A percentile compares a stretch with the other conserved stretches of the same genome.
Evolutionary conservation across 305 asterid species (phyloP).

Genomic region (Fraxinus velutina): DNA sequence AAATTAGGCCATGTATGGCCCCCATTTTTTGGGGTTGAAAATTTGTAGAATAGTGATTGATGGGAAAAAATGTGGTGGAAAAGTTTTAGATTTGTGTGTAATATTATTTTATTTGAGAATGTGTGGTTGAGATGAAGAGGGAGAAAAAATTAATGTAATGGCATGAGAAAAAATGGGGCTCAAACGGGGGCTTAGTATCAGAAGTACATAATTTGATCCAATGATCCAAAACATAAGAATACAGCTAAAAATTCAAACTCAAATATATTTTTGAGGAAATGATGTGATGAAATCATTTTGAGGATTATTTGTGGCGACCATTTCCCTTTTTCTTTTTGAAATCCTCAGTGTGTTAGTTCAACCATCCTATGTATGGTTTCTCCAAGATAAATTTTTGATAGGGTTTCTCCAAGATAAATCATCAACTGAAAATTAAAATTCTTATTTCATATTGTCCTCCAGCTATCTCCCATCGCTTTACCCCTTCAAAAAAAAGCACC

Average conservation of each 20-base stretch:
- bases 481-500: background rate
- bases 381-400: background rate
- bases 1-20: background rate
- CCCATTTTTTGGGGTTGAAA: no score
- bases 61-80: no score
- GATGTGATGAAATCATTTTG: background rate
- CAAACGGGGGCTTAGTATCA: background rate
- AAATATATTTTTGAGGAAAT: background rate
- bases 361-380: background rate
- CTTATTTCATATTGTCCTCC: background rate
- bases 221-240: background rate
- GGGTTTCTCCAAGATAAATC: background rate
- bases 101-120: no score
- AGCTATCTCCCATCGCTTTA: background rate
- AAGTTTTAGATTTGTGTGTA: no score
- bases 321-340: background rate
- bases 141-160: no score
- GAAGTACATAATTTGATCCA: background rate
- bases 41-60: no score
- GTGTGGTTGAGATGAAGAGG: no score
- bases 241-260: background rate
- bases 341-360: background rate
- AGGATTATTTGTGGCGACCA: background rate
- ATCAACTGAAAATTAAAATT: background rate
- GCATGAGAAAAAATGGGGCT: no score